Conservation (phyloP, 192 early-diverging fungal species). For the Gaertneriomyces sp. region DNA sequence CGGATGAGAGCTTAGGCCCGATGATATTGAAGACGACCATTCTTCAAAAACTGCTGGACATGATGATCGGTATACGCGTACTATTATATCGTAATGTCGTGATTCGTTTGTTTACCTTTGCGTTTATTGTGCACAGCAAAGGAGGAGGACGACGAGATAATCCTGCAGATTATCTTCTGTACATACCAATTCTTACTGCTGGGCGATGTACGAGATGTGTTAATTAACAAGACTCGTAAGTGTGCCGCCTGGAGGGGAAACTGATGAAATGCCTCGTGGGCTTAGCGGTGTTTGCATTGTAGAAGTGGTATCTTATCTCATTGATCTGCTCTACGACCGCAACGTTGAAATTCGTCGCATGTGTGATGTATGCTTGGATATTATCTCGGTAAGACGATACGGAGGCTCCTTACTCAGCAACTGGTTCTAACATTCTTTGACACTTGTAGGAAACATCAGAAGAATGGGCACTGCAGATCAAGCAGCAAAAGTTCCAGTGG, state of each 20-base stretch:
- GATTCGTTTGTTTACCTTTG: slow-evolving; percentile 1
- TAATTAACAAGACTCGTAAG: slow-evolving; percentile 47
- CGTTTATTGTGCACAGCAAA: slow-evolving; percentile 35
- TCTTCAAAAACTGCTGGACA: slow-evolving; percentile 40
- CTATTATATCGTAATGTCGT: not conserved
- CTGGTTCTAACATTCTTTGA: not conserved
- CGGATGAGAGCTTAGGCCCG: slow-evolving; percentile 49
- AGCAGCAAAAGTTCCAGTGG: slow-evolving; percentile 55
- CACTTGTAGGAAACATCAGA: slow-evolving; percentile 50
- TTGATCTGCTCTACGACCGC: slow-evolving; percentile 58
- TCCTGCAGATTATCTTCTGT: slow-evolving; percentile 56
- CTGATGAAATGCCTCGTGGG: no score
- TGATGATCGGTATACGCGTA: slow-evolving; percentile 46
- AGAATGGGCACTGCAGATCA: slow-evolving; percentile 50
- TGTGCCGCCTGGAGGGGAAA: not conserved
- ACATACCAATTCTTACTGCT: slow-evolving; percentile 52
- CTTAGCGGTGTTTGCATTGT: not conserved
- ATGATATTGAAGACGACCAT: slow-evolving; percentile 42
- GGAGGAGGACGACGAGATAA: slow-evolving; percentile 63
- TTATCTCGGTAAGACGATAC: slow-evolving; percentile 46
- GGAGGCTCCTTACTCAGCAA: slow-evolving; percentile 1
- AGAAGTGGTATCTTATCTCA: slow-evolving; percentile 55
- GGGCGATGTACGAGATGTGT: slow-evolving; percentile 35
- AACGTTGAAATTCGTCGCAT: slow-evolving; percentile 53
- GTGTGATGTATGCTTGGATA: slow-evolving; percentile 54